Conservation (phyloP, 176 grass and related monocot species). For the Ampelocalamus luodianensis region DNA sequence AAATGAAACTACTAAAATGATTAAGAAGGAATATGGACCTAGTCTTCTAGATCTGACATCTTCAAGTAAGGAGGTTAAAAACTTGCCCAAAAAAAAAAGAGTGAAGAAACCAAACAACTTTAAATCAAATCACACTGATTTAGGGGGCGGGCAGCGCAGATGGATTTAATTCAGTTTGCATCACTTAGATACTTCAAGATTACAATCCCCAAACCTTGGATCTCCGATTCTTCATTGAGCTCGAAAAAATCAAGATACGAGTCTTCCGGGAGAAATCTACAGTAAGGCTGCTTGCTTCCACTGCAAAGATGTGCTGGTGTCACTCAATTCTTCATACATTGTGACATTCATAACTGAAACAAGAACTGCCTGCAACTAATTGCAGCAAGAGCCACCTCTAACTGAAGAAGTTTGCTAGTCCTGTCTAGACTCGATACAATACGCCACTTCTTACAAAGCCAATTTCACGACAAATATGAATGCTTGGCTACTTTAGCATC, state of each 20-base stretch:
- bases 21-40: not conserved
- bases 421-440: not conserved
- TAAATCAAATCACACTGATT: not conserved
- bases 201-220: slow-evolving; percentile 69
- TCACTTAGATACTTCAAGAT: slow-evolving; percentile 31
- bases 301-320: slow-evolving; percentile 57
- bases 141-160: not conserved
- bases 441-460: not conserved
- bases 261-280: slow-evolving; percentile 82
- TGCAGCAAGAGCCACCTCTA: not conserved
- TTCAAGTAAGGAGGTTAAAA: not conserved
- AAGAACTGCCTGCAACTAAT: not conserved
- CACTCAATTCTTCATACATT: slow-evolving; percentile 22
- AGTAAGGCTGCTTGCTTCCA: slow-evolving; percentile 85
- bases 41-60: not conserved
- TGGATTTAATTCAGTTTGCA: not conserved
- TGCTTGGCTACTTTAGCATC: not conserved
- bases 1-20: not conserved
- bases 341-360: slow-evolving; percentile 23
- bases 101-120: not conserved
- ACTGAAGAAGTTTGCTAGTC: not conserved
- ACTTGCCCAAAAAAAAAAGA: not conserved
- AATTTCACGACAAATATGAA: not conserved
- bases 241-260: slow-evolving; percentile 83
- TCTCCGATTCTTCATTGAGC: slow-evolving; percentile 66